These are phyloP conservation scores for Saturnispora quitensis DNA, from an alignment of 805 yeast genomes.

Conservation along the genomic window DNA sequence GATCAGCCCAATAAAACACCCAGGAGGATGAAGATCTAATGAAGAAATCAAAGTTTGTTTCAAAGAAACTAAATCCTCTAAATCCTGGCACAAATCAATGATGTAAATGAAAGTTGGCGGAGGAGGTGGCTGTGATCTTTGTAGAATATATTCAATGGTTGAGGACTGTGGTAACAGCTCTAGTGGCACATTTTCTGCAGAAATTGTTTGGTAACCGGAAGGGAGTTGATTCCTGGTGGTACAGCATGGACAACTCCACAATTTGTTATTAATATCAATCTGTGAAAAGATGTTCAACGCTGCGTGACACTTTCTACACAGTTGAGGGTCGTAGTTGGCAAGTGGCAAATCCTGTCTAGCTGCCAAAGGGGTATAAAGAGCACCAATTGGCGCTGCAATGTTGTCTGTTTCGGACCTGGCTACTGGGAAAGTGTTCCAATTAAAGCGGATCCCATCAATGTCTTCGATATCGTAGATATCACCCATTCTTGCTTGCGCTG, in stretches of 20 bases:
- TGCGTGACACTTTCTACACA: conserved; percentile 78
- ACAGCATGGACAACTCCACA: conserved; percentile 87
- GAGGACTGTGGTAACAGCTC: conserved; percentile 64
- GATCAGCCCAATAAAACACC: conserved; percentile 78
- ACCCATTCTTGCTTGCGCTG: conserved; percentile 16
- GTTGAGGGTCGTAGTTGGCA: conserved; percentile 78
- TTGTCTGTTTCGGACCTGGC: conserved; percentile 84
- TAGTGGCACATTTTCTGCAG: conserved; percentile 69
- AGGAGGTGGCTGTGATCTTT: conserved; percentile 47
- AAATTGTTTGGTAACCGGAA: conserved; percentile 66
- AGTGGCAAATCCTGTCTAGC: conserved; percentile 66
- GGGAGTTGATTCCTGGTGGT: conserved; percentile 71
- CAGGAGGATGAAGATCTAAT: conserved; percentile 75
- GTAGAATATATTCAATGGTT: conserved; percentile 77
- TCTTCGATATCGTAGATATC: conserved; percentile 56
- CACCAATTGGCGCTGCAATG: conserved; percentile 89
- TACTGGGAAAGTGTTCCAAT: conserved; percentile 84
- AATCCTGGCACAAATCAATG: conserved; percentile 83
- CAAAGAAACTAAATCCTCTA: conserved; percentile 74
- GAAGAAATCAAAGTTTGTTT: conserved; percentile 73
- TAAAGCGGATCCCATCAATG: conserved; percentile 58
- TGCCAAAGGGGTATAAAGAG: conserved; percentile 89
- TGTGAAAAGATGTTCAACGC: conserved; percentile 82
- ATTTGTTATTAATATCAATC: conserved; percentile 62
- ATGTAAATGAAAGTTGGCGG: conserved; percentile 86